phyloP scores from a whole-genome alignment of 208 protist species.

The Trypanosoma theileri region DNA sequence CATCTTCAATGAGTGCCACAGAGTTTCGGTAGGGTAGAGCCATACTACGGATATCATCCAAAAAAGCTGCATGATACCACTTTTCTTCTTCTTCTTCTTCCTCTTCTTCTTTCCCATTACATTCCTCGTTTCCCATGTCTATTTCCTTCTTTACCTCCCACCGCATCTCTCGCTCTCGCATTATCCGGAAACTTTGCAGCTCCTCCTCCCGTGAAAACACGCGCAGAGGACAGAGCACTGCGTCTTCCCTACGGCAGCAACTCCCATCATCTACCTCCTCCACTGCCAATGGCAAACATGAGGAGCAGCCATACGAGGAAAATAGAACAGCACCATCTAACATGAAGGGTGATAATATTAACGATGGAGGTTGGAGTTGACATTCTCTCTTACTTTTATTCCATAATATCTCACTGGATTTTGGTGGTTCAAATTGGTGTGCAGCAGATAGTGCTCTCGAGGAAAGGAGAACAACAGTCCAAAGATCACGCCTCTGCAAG shows the following conservation, averaged over 20 bases:
- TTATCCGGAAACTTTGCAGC: constrained; percentile 14
- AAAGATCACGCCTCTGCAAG: background rate
- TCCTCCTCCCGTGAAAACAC: constrained; percentile 26
- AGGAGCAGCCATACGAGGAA: background rate
- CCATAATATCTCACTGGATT: background rate
- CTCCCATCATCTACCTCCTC: background rate
- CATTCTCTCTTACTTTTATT: background rate
- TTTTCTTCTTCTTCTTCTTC: constrained; percentile 7
- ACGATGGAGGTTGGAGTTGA: background rate
- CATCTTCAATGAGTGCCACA: constrained; percentile 17
- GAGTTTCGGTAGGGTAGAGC: constrained; percentile 10
- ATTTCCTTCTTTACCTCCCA: background rate
- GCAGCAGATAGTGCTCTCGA: background rate
- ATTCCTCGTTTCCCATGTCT: background rate
- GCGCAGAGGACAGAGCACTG: constrained; percentile 8
- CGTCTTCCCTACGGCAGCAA: background rate
- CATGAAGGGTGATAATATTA: background rate
- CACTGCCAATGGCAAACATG: constrained; percentile 8
- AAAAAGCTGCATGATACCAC: constrained; percentile 17
- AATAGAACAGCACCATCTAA: too few relatives aligned
- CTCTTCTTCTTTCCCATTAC: background rate
- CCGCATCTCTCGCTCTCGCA: constrained; percentile 7
- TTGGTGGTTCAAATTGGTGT: background rate
- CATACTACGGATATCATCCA: constrained; percentile 24
- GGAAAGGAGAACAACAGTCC: background rate